Base-by-base conservation (phyloP, 2,329 filamentous ascomycete genomes). In the Penicillium griseofulvum region DNA sequence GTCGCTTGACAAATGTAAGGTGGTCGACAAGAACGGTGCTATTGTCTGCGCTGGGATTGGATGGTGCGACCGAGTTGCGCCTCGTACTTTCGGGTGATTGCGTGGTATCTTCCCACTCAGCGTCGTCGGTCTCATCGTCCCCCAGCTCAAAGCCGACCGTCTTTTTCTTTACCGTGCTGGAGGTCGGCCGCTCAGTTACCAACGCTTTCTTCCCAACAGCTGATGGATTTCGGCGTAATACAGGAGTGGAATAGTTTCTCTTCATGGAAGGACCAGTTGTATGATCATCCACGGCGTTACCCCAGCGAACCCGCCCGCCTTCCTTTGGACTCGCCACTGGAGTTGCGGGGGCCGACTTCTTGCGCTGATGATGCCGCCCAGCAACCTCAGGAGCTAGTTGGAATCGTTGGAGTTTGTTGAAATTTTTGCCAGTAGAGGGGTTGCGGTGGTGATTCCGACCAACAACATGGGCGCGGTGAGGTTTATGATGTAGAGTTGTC, bases 91-190 rank as follows among this genome's bases (percentile, higher is more conserved):
- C 75, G 31, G 77, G 76, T 17, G 77, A 79, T 58, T 77, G 74
- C 22, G 76, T 78, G 26, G 75, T 77, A 63, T 79, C 76, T 58
- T 78, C 76, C 76, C 77, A 79, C 58, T 78, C 77, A 55, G 67
- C 74, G 57, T 78, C 76, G 58, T 76, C 74, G 51, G 71, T 73
- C 36, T 74, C 73, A 16, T 75, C 73, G 53, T 74, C 74, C 5
- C 69, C 77, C 37, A 79, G 62, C 56, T 78, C 74, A 59, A 79
- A 79, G 16, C 77, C 76, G 49, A 78, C 75, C n/a, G 73, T 70
- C 60, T 78, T 78, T 67, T 76, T 76, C 62, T 71, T 73, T 34
- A 71, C 70, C n/a, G 67, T 64, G 49, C 71, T 72, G 17, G 68
- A 64, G 26, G 64, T 62, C 12, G 70, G 68, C 16, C 69, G 70